Conservation (phyloP, 495 filamentous ascomycete species). For the Schizothecium vesticola region DNA sequence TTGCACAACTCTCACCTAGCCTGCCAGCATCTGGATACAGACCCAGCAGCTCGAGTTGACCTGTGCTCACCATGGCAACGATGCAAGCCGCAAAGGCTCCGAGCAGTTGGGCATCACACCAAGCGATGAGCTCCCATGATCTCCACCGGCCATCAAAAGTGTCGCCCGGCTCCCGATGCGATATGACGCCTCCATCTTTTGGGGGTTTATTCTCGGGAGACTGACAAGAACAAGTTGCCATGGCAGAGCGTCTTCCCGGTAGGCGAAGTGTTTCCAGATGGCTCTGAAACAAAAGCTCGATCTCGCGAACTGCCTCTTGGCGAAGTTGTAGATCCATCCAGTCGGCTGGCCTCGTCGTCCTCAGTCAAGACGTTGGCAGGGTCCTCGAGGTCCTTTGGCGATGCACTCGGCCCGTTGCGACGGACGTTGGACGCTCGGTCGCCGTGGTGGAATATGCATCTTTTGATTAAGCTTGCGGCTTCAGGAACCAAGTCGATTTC, state of each 20-base stretch:
- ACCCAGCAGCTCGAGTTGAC: neutral
- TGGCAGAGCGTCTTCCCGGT: neutral
- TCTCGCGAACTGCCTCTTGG: neutral
- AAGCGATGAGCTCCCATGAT: neutral
- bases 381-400: constrained; percentile 14
- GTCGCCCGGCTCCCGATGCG: neutral
- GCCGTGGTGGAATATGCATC: constrained; percentile 1
- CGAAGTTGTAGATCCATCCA: neutral
- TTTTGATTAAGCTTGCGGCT: constrained; percentile 11
- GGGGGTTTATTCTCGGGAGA: neutral
- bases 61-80: neutral
- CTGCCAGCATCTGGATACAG: neutral
- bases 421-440: neutral
- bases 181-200: neutral
- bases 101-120: neutral
- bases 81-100: neutral
- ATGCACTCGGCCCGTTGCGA: neutral
- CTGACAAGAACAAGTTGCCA: neutral
- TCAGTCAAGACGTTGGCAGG: neutral
- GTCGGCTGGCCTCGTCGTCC: neutral
- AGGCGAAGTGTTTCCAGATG: neutral
- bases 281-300: neutral
- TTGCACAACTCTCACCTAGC: neutral
- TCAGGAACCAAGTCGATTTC: constrained; percentile 5
- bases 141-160: neutral